phyloP scores from a whole-genome alignment of 257 asterid species.

The Ocimum tenuiflorum region DNA sequence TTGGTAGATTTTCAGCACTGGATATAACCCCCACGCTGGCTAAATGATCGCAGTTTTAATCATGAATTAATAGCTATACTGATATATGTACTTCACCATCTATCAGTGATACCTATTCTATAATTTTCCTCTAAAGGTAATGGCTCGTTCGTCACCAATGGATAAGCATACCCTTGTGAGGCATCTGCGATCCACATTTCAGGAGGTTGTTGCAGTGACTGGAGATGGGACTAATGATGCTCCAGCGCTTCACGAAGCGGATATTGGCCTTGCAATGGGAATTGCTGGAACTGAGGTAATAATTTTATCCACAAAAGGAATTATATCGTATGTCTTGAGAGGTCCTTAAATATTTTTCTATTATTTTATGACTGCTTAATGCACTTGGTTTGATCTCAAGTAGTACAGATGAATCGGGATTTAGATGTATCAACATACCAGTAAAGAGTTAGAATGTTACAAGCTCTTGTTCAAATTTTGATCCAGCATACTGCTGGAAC shows the following conservation, averaged over 20 bases:
- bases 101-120: not conserved
- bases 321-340: not conserved
- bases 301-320: not conserved
- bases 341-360: not conserved
- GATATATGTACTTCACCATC: not conserved
- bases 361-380: not conserved
- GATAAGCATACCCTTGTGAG: slow-evolving; percentile 83
- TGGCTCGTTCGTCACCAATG: slow-evolving; percentile 95
- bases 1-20: not conserved
- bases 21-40: not conserved
- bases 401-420: not conserved
- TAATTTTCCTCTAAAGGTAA: slow-evolving; percentile 45
- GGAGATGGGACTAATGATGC: slow-evolving; percentile 98
- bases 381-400: not conserved
- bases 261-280: slow-evolving; percentile 97
- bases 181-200: slow-evolving; percentile 62
- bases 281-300: slow-evolving; percentile 88
- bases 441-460: too few species aligned
- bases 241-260: slow-evolving; percentile 97
- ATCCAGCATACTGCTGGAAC: too few species aligned
- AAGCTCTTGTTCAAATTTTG: too few species aligned
- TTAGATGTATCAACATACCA: too few species aligned
- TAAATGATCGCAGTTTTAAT: not conserved
- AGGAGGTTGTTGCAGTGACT: slow-evolving; percentile 90
- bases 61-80: not conserved